phyloP scores from a whole-genome alignment of 2,329 filamentous ascomycete species.

The Acephala macrosclerotiorum region DNA sequence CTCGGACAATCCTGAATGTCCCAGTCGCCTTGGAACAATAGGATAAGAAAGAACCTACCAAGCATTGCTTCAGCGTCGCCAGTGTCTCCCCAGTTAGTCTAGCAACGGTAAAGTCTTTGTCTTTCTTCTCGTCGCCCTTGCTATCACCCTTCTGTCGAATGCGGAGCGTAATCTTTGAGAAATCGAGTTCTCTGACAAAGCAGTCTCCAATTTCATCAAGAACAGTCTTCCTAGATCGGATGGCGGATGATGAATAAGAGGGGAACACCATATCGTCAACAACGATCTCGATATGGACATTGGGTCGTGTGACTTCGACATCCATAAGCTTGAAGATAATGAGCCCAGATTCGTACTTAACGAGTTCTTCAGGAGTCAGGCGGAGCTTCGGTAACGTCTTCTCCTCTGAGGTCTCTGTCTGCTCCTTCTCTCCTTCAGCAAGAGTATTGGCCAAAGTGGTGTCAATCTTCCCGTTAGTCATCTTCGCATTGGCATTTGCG shows the following conservation, averaged over 20 bases:
- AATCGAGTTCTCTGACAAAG: slow-evolving; percentile 96
- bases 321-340: slow-evolving; percentile 95
- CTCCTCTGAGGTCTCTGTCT: slow-evolving; percentile 52
- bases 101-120: slow-evolving; percentile 79
- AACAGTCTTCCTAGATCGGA: slow-evolving; percentile 70
- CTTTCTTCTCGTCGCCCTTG: slow-evolving; percentile 68
- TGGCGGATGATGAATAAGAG: slow-evolving; percentile 82
- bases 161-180: slow-evolving; percentile 89
- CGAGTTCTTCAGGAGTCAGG: slow-evolving; percentile 80
- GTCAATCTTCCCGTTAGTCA: slow-evolving; percentile 38
- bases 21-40: no score
- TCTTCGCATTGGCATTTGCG: slow-evolving; percentile 51
- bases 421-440: slow-evolving; percentile 45
- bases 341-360: slow-evolving; percentile 88
- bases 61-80: slow-evolving; percentile 84
- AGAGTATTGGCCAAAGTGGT: slow-evolving; percentile 38
- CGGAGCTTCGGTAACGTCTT: slow-evolving; percentile 76
- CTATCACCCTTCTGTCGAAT: slow-evolving; percentile 82
- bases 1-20: no score
- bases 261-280: slow-evolving; percentile 90
- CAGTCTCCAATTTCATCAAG: slow-evolving; percentile 96
- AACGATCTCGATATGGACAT: slow-evolving; percentile 73
- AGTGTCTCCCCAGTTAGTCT: slow-evolving; percentile 86
- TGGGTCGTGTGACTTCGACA: slow-evolving; percentile 78
- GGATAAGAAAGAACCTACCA: slow-evolving; percentile 64